Conservation (phyloP, 257 asterid genomes). For the Gentiana dahurica region DNA sequence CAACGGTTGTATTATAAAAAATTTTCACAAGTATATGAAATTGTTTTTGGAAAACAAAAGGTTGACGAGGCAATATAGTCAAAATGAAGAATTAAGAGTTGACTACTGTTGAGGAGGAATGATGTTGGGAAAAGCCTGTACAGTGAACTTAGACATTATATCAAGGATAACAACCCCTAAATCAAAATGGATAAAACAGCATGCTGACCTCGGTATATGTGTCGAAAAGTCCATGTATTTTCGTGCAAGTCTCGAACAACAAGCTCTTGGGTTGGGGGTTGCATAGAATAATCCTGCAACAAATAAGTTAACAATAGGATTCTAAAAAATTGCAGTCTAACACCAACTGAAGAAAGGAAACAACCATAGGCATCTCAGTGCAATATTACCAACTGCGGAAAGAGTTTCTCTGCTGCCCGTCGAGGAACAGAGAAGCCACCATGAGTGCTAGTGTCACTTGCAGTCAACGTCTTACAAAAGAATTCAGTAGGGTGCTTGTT, state of each 20-base stretch:
- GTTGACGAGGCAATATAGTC: not conserved
- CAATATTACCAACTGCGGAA: conserved; percentile 64
- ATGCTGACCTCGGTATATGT: conserved; percentile 74
- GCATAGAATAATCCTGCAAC: conserved; percentile 80
- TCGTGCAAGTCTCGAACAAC: conserved; percentile 86
- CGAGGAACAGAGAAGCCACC: conserved; percentile 98
- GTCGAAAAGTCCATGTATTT: conserved; percentile 93
- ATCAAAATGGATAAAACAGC: not conserved
- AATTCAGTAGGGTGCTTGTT: conserved; percentile 84
- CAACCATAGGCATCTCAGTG: not conserved
- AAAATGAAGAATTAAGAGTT: not conserved
- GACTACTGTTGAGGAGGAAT: not conserved
- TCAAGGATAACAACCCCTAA: not conserved
- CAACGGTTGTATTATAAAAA: no score
- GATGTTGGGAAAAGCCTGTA: not conserved
- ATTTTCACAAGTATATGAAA: no score
- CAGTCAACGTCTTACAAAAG: conserved; percentile 93
- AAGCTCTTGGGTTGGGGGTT: conserved; percentile 96
- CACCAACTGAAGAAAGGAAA: not conserved
- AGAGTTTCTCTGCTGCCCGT: conserved; percentile 92
- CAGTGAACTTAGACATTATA: not conserved
- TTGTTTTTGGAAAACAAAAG: not conserved
- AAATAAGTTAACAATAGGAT: not conserved
- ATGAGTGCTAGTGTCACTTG: conserved; percentile 96
- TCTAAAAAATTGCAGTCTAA: not conserved